Percentiles rank a stretch among this genome's conserved stretches.
Conservation (phyloP, 768 basidiomycete species). For the Kwoniella europaea region DNA sequence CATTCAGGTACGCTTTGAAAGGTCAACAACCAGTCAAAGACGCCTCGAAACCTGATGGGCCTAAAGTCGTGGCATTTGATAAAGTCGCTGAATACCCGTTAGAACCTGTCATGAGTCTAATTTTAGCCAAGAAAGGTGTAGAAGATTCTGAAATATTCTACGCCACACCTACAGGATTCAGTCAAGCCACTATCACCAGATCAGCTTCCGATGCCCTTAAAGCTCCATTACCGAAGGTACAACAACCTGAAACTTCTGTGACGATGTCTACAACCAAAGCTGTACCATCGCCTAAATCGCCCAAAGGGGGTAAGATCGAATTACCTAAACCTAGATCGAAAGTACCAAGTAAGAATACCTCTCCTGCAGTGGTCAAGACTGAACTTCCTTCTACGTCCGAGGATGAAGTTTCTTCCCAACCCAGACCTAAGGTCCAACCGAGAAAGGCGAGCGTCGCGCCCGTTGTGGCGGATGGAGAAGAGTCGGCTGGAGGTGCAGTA, state of each 20-base stretch:
- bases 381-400: constrained; percentile 25
- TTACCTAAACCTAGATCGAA: constrained; percentile 21
- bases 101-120: constrained; percentile 33
- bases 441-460: constrained; percentile 11
- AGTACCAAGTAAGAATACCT: constrained; percentile 15
- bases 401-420: neutral
- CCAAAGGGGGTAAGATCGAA: constrained; percentile 13
- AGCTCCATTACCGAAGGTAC: neutral
- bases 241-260: neutral
- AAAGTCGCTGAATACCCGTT: constrained; percentile 37
- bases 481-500: neutral
- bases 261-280: neutral
- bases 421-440: neutral
- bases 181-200: constrained; percentile 29
- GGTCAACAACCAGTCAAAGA: constrained; percentile 39
- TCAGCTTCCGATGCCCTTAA: constrained; percentile 5
- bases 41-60: constrained; percentile 11
- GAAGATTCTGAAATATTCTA: constrained; percentile 39
- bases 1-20: constrained; percentile 44
- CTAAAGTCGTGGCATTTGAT: constrained; percentile 29
- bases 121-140: constrained; percentile 1
- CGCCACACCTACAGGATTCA: constrained; percentile 35
- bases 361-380: constrained; percentile 27
- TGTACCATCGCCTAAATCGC: constrained; percentile 14
- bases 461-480: neutral